Evolutionary conservation across 495 filamentous ascomycete species (phyloP).

Genomic region (Aspergillus wentii): DNA sequence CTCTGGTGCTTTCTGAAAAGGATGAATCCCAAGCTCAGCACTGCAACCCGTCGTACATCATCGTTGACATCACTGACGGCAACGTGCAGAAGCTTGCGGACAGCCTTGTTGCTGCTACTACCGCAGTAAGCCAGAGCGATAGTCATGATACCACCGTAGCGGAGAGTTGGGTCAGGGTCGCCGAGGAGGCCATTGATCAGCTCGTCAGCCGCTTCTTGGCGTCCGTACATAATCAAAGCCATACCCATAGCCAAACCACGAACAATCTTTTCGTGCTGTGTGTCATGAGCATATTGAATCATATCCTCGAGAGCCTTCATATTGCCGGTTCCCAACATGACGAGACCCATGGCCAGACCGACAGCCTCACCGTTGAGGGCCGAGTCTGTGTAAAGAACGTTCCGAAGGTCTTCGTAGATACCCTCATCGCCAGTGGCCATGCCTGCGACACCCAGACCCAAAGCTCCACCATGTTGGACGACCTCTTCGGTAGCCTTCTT

Average conservation of each 20-base stretch:
- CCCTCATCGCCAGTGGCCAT: slow-evolving; percentile 92
- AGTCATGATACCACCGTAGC: slow-evolving; percentile 99
- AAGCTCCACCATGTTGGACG: slow-evolving; percentile 91
- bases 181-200: slow-evolving; percentile 89
- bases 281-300: slow-evolving; percentile 97
- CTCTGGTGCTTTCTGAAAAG: slow-evolving; percentile 96
- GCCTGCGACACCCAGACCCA: slow-evolving; percentile 92
- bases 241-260: slow-evolving; percentile 93
- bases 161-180: slow-evolving; percentile 87
- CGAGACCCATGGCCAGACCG: slow-evolving; percentile 89
- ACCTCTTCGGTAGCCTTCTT: slow-evolving; percentile 85
- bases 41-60: slow-evolving; percentile 93
- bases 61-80: slow-evolving; percentile 98
- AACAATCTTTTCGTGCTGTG: slow-evolving; percentile 97
- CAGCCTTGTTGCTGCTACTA: slow-evolving; percentile 96
- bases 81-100: slow-evolving; percentile 92
- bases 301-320: slow-evolving; percentile 87
- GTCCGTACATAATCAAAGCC: slow-evolving; percentile 96
- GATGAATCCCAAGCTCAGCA: slow-evolving; percentile 98
- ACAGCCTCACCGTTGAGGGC: slow-evolving; percentile 96
- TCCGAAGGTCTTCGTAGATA: slow-evolving; percentile 87
- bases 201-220: slow-evolving; percentile 90
- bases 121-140: slow-evolving; percentile 96
- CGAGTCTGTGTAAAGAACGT: slow-evolving; percentile 83
- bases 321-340: slow-evolving; percentile 95